Evolutionary conservation across 768 basidiomycete genomes (phyloP).

Genomic region (Trametes gibbosa): DNA sequence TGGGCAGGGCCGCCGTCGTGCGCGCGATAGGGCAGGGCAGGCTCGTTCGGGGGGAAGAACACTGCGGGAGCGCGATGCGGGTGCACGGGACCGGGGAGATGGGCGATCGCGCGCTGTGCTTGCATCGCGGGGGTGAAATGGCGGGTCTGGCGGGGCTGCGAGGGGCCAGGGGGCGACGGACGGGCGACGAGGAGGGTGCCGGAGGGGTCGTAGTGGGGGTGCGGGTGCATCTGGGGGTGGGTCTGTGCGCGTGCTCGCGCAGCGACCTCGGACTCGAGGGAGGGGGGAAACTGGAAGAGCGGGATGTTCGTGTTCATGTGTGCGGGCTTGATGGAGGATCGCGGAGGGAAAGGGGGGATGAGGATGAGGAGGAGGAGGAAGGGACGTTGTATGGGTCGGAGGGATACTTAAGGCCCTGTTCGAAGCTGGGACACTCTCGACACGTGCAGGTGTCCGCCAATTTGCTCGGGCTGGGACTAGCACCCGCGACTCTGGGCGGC

Average conservation of each 20-base stretch:
- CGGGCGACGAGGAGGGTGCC: neutral
- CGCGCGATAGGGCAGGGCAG: too few species aligned
- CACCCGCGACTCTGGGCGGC: neutral
- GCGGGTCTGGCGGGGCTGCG: neutral
- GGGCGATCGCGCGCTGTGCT: too few species aligned
- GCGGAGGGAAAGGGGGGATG: neutral
- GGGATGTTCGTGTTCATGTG: conserved; percentile 3
- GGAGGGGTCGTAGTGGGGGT: neutral
- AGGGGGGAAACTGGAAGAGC: conserved; percentile 16
- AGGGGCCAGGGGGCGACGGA: neutral
- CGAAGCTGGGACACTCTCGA: neutral
- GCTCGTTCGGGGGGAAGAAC: too few species aligned
- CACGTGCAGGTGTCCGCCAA: neutral
- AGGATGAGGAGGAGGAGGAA: neutral
- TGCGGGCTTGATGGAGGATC: neutral
- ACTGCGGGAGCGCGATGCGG: too few species aligned
- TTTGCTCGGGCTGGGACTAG: conserved; percentile 1
- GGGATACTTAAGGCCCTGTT: neutral
- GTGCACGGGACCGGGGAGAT: too few species aligned
- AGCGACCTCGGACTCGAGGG: conserved; percentile 5
- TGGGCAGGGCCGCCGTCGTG: neutral
- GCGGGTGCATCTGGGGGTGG: neutral
- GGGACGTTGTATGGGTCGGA: neutral
- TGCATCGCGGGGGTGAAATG: too few species aligned
- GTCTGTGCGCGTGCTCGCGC: neutral